Base-by-base conservation (phyloP, 495 filamentous ascomycete genomes). In the Trichoderma orchidacearum region DNA sequence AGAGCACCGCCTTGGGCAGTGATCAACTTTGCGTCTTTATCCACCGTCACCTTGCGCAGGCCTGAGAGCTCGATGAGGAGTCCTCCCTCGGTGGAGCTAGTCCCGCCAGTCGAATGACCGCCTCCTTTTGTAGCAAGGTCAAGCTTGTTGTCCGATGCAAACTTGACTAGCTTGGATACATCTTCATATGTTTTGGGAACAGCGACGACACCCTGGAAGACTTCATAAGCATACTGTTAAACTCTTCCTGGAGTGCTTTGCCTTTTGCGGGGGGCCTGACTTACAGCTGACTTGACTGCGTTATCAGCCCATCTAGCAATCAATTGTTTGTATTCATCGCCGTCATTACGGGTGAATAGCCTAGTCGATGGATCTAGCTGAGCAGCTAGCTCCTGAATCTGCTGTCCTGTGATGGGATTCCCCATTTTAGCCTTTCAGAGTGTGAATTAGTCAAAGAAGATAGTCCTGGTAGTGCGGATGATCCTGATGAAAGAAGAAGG, bases 11-110 rank as follows among this genome's bases (percentile, higher is more conserved):
- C 81, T 59, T 80, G 70, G 1, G 68, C 77, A 0, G 69, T 72
- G 32, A 82, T 66, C 3, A 70, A 77, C 38, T 72, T 77, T 0
- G 55, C 59, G 1, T 58, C 54, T 15, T 61, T 23, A 56, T 81
- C 67, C 9, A 84, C 75, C 0, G 63, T 64, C 21, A 83, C 80
- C 0, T 62, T 54, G 6, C 70, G 68, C 74, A 85, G 73, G 28
- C 71, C 66, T 11, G 68, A 73, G 7, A 84, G 70, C 58, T 83
- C 77, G 51, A 85, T 77, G 9, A 81, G 71, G 12, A 84, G 54
- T 13, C 79, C 80, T 21, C 72, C 72, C n/a, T 72, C 62, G 11
- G 66, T 69, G 23, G 73, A 74, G 7, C 51, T 54, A 9, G 51
- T 27, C n/a, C 78, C 79, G 8, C 67, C 64, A 5, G 71, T 73